Base-by-base conservation (phyloP, 441 rosid species). In the Raphanus hybrid region DNA sequence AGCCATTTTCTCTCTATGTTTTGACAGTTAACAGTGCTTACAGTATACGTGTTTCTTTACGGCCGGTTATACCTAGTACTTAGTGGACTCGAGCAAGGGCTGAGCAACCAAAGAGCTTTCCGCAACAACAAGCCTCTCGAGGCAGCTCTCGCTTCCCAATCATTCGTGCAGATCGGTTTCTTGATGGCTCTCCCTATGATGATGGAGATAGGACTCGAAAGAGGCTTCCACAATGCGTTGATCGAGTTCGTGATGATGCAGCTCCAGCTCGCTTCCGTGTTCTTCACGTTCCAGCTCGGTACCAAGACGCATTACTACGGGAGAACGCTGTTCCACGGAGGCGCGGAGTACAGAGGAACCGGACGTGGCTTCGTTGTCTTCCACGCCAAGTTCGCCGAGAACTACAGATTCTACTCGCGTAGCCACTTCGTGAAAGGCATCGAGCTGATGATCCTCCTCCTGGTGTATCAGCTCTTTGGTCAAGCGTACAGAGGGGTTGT, bases 131-230 rank as follows among this genome's bases (percentile, higher is more conserved):
- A 29, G 34, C 34, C 34, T 29, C 34, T 29, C 5, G 34, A 29
- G 34, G 34, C 34, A 4, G 34, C 34, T 29, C 34, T 29, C 5
- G 34, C 34, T 29, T 29, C 34, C 0, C 34, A 29, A 4, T 29
- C 34, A 1, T 29, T 29, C 1, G 34, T 29, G 4, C 34, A 29
- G 34, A 29, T 29, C 34, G 34, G 34, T 29, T 29, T 29, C 6
- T 0, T 29, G 0, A 29, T 29, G 34, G 34, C 34, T 29, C 34
- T 29, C 34, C 34, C 34, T 0, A 29, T 29, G 98, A 80, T 93
- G 87, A 92, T 95, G 99, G 99, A 95, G 82, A 95, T 92, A 37
- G 97, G 98, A 5, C 78, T 95, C 43, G 99, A 95, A 76, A 91
- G 93, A 77, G 99, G 99, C n/a, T 91, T 95, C 78, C 92, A 90